Percentiles rank a stretch among this genome's conserved stretches.
phyloP scores from a whole-genome alignment of 2,329 filamentous ascomycete species.

The Zymoseptoria passerinii region DNA sequence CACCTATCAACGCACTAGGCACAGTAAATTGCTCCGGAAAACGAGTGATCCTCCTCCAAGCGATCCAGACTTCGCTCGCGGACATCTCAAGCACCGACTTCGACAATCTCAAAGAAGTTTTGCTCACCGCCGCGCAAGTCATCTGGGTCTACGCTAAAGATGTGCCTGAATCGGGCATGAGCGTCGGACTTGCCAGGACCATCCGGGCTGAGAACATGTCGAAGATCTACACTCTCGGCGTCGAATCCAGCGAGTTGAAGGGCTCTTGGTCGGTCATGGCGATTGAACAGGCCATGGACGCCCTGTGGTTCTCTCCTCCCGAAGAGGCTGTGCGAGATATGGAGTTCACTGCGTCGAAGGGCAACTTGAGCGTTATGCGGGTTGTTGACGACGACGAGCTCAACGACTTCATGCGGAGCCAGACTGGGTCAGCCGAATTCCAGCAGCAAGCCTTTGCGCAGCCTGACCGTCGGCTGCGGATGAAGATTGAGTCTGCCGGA shows the following conservation, averaged over 20 bases:
- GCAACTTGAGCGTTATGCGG: neutral
- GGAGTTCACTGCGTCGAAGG: neutral
- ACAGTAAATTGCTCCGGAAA: neutral
- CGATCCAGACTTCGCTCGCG: neutral
- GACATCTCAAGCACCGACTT: neutral
- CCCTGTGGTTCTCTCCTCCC: neutral
- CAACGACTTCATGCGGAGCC: neutral
- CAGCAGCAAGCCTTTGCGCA: neutral
- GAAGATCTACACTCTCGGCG: neutral
- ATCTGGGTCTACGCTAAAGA: neutral
- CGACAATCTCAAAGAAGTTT: neutral
- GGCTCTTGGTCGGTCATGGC: neutral
- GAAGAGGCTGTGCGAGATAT: neutral
- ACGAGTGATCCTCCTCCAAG: neutral
- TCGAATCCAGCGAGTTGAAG: neutral
- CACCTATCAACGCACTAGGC: neutral
- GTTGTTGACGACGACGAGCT: neutral
- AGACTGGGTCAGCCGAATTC: neutral
- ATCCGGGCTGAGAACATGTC: slow-evolving; percentile 13
- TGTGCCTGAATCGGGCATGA: neutral
- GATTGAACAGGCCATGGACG: neutral
- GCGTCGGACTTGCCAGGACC: slow-evolving; percentile 8
- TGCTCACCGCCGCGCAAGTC: neutral
- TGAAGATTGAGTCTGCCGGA: slow-evolving; percentile 12
- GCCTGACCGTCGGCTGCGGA: slow-evolving; percentile 3